Evolutionary conservation across 805 yeast genomes (phyloP).

Genomic region (Starmerella floricola): DNA sequence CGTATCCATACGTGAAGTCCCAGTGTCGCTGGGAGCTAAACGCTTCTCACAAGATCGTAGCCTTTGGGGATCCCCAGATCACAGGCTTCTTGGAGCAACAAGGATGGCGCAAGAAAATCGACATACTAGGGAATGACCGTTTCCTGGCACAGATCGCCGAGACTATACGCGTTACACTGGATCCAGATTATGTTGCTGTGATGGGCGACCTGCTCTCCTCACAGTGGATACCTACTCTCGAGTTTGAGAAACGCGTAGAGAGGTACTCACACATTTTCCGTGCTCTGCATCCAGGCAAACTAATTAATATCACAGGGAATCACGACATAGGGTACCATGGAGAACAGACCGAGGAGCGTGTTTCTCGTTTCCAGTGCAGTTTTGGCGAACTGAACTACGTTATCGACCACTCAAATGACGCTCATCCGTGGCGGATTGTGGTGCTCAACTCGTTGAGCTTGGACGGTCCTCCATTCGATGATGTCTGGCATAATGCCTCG

Average conservation of each 20-base stretch:
- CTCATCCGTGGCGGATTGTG: conserved; percentile 62
- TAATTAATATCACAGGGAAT: conserved; percentile 82
- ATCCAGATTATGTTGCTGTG: conserved; percentile 74
- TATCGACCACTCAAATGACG: conserved; percentile 42
- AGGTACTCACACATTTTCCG: conserved; percentile 37
- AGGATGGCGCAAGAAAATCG: conserved; percentile 54
- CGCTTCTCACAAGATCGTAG: conserved; percentile 35
- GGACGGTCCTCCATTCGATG: conserved; percentile 83
- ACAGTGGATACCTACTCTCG: conserved; percentile 88
- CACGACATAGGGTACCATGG: conserved; percentile 95
- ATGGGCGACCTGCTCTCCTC: conserved; percentile 88
- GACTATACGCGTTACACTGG: conserved; percentile 48
- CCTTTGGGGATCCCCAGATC: conserved; percentile 95
- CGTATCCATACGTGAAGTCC: conserved; percentile 37
- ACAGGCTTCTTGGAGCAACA: conserved; percentile 40
- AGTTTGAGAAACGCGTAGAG: conserved; percentile 66
- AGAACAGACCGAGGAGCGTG: conserved; percentile 84
- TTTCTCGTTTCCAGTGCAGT: conserved; percentile 58
- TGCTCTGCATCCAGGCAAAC: conserved; percentile 19
- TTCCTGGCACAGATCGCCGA: conserved; percentile 74
- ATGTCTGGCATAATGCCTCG: conserved; percentile 51
- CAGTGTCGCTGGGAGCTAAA: conserved; percentile 19
- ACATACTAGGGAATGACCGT: conserved; percentile 79
- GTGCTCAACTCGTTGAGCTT: conserved; percentile 70
- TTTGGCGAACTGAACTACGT: conserved; percentile 83